Conservation (phyloP, 2,329 filamentous ascomycete species). For the Periconia digitata region DNA sequence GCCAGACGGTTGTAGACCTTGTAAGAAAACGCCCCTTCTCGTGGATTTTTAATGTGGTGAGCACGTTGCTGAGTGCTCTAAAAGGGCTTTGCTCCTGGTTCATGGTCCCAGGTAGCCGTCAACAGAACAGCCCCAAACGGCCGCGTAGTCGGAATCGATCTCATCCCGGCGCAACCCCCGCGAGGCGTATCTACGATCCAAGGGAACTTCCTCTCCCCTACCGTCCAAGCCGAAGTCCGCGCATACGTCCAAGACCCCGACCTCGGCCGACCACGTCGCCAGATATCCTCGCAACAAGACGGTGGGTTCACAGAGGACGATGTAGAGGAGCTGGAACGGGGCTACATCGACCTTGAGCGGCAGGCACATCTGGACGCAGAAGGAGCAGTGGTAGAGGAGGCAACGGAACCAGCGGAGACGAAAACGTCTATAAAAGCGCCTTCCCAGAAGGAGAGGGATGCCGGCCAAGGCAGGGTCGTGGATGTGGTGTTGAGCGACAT, state of each 20-base stretch:
- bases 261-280: constrained; percentile 54
- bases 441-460: constrained; percentile 37
- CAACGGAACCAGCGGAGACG: constrained; percentile 20
- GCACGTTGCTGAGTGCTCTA: constrained; percentile 16
- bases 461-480: constrained; percentile 62
- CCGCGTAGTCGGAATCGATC: constrained; percentile 85
- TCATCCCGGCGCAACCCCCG: constrained; percentile 90
- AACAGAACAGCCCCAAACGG: constrained; percentile 76
- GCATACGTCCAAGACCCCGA: constrained; percentile 70
- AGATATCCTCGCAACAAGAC: constrained; percentile 27
- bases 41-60: background rate
- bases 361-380: constrained; percentile 44
- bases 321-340: constrained; percentile 49
- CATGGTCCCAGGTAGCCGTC: constrained; percentile 72
- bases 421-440: constrained; percentile 21
- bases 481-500: constrained; percentile 98
- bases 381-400: constrained; percentile 19
- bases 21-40: constrained; percentile 47
- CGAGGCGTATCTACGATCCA: constrained; percentile 92
- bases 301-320: constrained; percentile 41
- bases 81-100: constrained; percentile 74
- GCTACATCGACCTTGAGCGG: constrained; percentile 69
- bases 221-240: constrained; percentile 75
- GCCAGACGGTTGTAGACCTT: constrained; percentile 87
- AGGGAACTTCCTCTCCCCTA: constrained; percentile 81